Evolutionary conservation across 306 rosid genomes (phyloP).

Genomic region (Vachellia collinsii): DNA sequence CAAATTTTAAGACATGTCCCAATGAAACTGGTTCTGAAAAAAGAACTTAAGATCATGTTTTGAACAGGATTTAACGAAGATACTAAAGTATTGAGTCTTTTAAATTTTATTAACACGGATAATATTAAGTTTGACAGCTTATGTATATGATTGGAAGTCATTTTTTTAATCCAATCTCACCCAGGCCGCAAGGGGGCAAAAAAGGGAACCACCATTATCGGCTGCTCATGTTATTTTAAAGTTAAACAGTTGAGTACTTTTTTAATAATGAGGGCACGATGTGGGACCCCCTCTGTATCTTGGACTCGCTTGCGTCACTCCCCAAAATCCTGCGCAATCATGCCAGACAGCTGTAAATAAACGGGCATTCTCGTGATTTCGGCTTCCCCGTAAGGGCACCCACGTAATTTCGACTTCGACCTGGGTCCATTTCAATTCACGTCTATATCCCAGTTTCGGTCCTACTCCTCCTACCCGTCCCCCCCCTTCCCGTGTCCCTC

Average conservation of each 20-base stretch:
- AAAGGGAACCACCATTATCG: neutral
- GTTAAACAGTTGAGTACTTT: neutral
- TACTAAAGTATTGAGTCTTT: too few species aligned
- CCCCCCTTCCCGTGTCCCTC: neutral
- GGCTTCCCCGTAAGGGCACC: neutral
- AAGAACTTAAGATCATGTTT: too few species aligned
- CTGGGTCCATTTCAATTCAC: neutral
- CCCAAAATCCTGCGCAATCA: conserved; percentile 12
- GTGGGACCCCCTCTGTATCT: conserved; percentile 44
- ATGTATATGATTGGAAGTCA: too few species aligned
- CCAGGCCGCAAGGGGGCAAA: too few species aligned
- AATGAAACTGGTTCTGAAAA: too few species aligned
- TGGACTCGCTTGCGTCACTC: conserved; percentile 34
- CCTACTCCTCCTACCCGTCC: neutral
- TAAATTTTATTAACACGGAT: too few species aligned
- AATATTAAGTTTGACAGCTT: too few species aligned
- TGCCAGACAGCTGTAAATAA: conserved; percentile 42
- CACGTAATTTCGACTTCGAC: neutral
- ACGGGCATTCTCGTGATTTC: conserved; percentile 30
- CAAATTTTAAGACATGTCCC: too few species aligned
- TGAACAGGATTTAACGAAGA: too few species aligned
- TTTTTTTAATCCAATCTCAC: too few species aligned
- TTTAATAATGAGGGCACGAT: conserved; percentile 14
- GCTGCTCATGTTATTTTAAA: neutral
- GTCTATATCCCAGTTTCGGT: neutral